Conservation (phyloP, 495 filamentous ascomycete genomes). For the Symbiotaphrina buchneri region DNA sequence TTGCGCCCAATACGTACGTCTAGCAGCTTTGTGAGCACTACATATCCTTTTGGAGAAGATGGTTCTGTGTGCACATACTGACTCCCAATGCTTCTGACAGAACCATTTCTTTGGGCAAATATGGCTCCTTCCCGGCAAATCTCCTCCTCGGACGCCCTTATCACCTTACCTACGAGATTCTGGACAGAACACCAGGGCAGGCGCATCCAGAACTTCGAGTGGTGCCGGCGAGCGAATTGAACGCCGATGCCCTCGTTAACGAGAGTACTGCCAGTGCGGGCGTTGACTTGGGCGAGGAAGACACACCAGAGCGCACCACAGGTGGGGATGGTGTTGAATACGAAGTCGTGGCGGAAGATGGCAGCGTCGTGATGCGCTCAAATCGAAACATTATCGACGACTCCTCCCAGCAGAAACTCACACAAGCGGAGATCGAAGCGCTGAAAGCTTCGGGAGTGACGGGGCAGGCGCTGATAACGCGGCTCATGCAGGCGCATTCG, state of each 20-base stretch:
- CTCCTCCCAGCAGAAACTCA: conserved; percentile 56
- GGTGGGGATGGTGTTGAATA: conserved; percentile 25
- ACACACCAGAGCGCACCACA: conserved; percentile 14
- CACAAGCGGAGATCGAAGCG: conserved; percentile 72
- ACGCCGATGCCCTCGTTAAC: conserved; percentile 49
- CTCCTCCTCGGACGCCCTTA: conserved; percentile 72
- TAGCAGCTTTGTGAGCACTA: conserved; percentile 8
- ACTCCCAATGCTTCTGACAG: conserved; percentile 25
- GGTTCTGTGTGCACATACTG: conserved; percentile 6
- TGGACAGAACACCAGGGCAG: conserved; percentile 37
- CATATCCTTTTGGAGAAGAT: conserved; percentile 1
- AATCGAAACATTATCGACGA: conserved; percentile 67
- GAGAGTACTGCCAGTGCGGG: conserved; percentile 19
- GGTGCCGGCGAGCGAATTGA: conserved; percentile 61
- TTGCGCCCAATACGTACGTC: conserved; percentile 61
- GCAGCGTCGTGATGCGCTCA: conserved; percentile 45
- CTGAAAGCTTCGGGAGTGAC: conserved; percentile 61
- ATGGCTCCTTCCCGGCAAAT: conserved; percentile 69
- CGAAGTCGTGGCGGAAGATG: conserved; percentile 25
- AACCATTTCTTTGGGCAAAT: conserved; percentile 69
- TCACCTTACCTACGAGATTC: conserved; percentile 73
- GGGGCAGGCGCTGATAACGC: conserved; percentile 73
- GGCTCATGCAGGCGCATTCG: conserved; percentile 63
- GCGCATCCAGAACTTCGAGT: conserved; percentile 40
- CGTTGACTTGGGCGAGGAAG: conserved; percentile 23